A percentile compares a stretch with the other conserved stretches of the same genome.
These are phyloP conservation scores for Stereocaulon alpinum DNA, from an alignment of 495 filamentous ascomycete genomes.

Conservation along the genomic window DNA sequence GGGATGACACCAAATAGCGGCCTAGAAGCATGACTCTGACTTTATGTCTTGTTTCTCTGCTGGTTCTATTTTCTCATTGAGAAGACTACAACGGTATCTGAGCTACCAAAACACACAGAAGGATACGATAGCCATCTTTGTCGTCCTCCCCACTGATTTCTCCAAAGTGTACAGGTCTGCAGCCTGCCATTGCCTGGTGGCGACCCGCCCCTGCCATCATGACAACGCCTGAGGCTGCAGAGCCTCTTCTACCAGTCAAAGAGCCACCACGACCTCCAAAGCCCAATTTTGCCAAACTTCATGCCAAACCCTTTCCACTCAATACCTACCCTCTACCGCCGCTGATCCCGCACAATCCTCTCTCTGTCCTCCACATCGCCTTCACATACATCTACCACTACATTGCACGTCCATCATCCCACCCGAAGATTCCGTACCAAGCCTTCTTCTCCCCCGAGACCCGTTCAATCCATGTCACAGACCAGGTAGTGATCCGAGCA, in stretches of 20 bases:
- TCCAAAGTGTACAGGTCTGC: neutral
- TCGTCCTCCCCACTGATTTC: neutral
- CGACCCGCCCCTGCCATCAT: neutral
- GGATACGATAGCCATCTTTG: neutral
- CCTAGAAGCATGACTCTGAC: slow-evolving; percentile 51
- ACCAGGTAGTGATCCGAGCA: slow-evolving; percentile 59
- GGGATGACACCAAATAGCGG: slow-evolving; percentile 39
- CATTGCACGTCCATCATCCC: slow-evolving; percentile 53
- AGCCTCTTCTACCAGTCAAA: slow-evolving; percentile 8
- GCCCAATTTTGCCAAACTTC: slow-evolving; percentile 59
- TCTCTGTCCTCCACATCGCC: slow-evolving; percentile 71
- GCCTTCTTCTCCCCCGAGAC: slow-evolving; percentile 71
- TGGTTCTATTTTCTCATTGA: slow-evolving; percentile 39
- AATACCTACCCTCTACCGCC: slow-evolving; percentile 69
- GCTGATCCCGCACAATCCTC: slow-evolving; percentile 84
- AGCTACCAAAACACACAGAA: slow-evolving; percentile 36
- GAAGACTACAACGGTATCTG: slow-evolving; percentile 99
- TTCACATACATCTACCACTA: slow-evolving; percentile 66
- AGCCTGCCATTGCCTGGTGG: neutral
- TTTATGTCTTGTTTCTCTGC: slow-evolving; percentile 69
- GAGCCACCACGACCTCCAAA: slow-evolving; percentile 33
- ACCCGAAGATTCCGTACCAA: slow-evolving; percentile 53
- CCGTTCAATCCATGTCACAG: slow-evolving; percentile 73
- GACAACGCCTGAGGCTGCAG: slow-evolving; percentile 19
- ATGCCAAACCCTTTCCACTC: slow-evolving; percentile 71